Percentiles rank a stretch among this genome's conserved stretches.
Conservation (phyloP, 352 stramenopile genomes). For the Phytophthora multivora region DNA sequence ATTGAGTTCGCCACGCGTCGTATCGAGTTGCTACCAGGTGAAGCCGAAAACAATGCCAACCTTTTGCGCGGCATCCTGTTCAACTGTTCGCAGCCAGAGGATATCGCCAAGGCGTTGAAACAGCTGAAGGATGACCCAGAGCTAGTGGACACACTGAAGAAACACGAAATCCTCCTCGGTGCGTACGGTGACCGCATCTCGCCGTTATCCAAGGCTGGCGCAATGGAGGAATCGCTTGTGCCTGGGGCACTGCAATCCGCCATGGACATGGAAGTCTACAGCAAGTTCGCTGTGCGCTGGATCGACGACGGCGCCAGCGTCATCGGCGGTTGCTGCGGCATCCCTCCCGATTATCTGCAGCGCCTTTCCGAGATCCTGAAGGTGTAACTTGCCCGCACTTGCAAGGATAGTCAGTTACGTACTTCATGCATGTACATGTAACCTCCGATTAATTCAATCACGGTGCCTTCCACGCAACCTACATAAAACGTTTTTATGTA, state of each 20-base stretch:
- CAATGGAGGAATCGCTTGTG: conserved; percentile 77
- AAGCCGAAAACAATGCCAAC: conserved; percentile 23
- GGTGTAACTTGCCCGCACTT: not conserved
- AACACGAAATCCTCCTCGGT: conserved; percentile 57
- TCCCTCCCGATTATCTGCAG: conserved; percentile 82
- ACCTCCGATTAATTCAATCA: too few relatives aligned
- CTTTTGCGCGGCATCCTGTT: conserved; percentile 84
- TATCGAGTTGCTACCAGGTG: conserved; percentile 18
- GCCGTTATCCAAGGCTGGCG: conserved; percentile 52
- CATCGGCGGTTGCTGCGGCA: conserved; percentile 90
- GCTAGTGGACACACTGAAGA: conserved; percentile 34
- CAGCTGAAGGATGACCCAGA: conserved; percentile 43
- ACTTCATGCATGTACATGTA: too few relatives aligned
- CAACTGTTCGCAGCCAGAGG: conserved; percentile 92
- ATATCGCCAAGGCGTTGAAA: conserved; percentile 85
- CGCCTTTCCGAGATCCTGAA: conserved; percentile 36
- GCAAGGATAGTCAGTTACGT: too few relatives aligned
- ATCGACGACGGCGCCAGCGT: conserved; percentile 71
- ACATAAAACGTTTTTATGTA: too few relatives aligned
- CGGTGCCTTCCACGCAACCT: too few relatives aligned
- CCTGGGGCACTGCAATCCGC: conserved; percentile 69
- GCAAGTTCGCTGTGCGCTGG: conserved; percentile 80
- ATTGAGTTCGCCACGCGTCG: conserved; percentile 43
- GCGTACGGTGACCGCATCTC: conserved; percentile 92
- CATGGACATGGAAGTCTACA: conserved; percentile 74